Conservation (phyloP, 306 rosid genomes). For the Carpinus viminea region DNA sequence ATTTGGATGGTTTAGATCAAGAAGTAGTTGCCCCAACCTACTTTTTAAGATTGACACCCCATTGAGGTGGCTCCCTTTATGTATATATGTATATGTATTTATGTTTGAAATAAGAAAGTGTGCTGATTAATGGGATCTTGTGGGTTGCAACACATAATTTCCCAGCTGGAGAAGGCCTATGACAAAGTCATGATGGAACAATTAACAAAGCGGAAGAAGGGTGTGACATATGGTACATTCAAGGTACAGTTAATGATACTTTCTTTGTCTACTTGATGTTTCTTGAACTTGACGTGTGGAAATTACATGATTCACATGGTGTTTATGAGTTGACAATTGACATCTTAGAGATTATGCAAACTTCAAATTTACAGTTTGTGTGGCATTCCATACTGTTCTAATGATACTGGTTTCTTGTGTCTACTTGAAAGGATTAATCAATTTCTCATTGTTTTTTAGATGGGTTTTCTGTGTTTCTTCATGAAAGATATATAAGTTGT, state of each 20-base stretch:
- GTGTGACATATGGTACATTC: slow-evolving; percentile 81
- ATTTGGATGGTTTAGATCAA: slow-evolving; percentile 6
- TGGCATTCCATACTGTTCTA: slow-evolving; percentile 1
- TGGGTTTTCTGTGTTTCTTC: background rate
- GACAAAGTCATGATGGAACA: slow-evolving; percentile 98
- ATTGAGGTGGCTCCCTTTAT: background rate
- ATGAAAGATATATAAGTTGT: background rate
- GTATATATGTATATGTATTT: background rate
- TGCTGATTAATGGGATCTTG: slow-evolving; percentile 26
- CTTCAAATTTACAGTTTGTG: background rate
- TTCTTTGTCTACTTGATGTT: slow-evolving; percentile 12
- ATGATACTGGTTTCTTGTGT: background rate
- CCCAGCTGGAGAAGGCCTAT: slow-evolving; percentile 88
- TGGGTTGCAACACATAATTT: slow-evolving; percentile 25
- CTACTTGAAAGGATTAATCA: background rate
- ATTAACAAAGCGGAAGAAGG: slow-evolving; percentile 84
- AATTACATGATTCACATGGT: slow-evolving; percentile 14
- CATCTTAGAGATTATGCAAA: background rate
- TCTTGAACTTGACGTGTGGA: slow-evolving; percentile 12
- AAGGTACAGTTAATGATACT: slow-evolving; percentile 49
- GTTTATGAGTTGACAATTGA: background rate
- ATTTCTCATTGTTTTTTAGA: background rate
- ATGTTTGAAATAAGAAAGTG: slow-evolving; percentile 20
- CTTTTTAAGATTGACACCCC: background rate
- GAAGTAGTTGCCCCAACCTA: background rate